phyloP scores from a whole-genome alignment of 139 green algal species.

The Volvox reticuliferus region DNA sequence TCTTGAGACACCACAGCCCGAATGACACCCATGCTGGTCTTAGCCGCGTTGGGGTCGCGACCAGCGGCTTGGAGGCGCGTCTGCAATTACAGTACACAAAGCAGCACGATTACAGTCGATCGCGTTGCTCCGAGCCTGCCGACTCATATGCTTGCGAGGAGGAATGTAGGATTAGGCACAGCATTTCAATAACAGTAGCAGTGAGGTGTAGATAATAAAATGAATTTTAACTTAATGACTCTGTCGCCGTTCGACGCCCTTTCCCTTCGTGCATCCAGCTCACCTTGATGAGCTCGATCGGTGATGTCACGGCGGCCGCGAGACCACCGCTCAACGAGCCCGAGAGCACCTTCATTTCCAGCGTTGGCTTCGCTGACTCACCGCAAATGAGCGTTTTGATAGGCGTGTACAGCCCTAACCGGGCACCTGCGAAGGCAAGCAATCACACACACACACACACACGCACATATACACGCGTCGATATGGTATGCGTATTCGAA shows the following conservation, averaged over 20 bases:
- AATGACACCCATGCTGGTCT: conserved; percentile 62
- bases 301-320: conserved; percentile 80
- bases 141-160: too few species aligned
- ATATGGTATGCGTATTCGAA: too few species aligned
- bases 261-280: not conserved
- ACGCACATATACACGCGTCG: too few species aligned
- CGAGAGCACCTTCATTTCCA: conserved; percentile 61
- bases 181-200: too few species aligned
- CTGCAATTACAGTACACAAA: not conserved
- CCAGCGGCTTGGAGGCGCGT: conserved; percentile 56
- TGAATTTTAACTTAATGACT: too few species aligned
- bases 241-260: too few species aligned
- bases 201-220: too few species aligned
- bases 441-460: too few species aligned
- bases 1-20: conserved; percentile 65
- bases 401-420: conserved; percentile 88
- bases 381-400: conserved; percentile 69
- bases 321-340: conserved; percentile 80
- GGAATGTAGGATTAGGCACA: too few species aligned
- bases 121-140: too few species aligned
- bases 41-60: conserved; percentile 33
- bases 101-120: too few species aligned
- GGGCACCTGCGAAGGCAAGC: not conserved
- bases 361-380: conserved; percentile 22
- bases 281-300: conserved; percentile 83